Evolutionary conservation across 192 early-diverging fungal species (phyloP), one percentile per base, ranked within the genome.

Genomic region (Coemansia sp.): DNA sequence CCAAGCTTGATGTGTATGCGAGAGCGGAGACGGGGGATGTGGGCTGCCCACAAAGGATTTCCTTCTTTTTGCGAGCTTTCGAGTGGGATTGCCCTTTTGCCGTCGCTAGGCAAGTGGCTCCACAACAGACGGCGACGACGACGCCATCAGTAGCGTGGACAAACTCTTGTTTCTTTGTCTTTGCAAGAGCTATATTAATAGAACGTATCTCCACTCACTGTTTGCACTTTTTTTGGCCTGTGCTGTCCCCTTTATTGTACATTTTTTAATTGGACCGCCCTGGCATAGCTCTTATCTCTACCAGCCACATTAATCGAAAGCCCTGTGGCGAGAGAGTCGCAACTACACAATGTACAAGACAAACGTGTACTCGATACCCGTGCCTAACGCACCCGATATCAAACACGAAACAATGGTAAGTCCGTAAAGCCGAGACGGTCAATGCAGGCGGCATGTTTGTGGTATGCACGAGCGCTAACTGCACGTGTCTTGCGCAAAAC

Each of bases 341-440:
- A n/a, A n/a, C n/a, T n/a, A 18, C 36, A 25, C 45, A 36, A 65
- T 65, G 63, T 57, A 72, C 51, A 67, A 50, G 22, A 59, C 37
- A 40, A 60, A 66, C 64, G 51, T 58, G 26, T 75, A 68, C 38
- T 67, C 71, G 27, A 46, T 63, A 43, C 64, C 71, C 0, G 60
- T 75, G 36, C 55, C 57, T 33, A 68, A 75, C 51, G 58, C 71
- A n/a, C 71, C 65, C 1, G 64, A 68, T 29, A 68, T 66, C 19
- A 53, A 75, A 15, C 45, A 63, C 43, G 71, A 75, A 21, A 75
- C 71, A 46, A 56, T 59, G 42, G 70, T 67, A 74, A 74, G 64
- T 6, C 11, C 4, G 27, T 18, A 11, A 13, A 7, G 2, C n/a
- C 5, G 5, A 8, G 15, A 37, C 5, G 15, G 42, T 11, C 5